Conservation (phyloP, 2,329 filamentous ascomycete species). For the Falciphora oryzae region DNA sequence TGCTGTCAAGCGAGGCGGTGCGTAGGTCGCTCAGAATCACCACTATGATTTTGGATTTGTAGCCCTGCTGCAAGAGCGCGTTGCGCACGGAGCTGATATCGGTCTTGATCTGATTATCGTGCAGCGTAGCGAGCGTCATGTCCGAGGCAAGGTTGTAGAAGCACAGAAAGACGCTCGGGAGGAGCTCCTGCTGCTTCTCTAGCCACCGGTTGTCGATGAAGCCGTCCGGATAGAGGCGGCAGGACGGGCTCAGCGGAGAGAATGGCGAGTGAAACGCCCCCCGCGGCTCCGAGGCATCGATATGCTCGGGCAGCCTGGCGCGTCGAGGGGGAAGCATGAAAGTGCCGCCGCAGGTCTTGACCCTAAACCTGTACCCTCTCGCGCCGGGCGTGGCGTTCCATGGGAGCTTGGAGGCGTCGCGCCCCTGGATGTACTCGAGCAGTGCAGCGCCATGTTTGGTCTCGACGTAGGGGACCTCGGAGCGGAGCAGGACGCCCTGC, state of each 20-base stretch:
- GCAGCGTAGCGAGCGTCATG: conserved; percentile 64
- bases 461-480: conserved; percentile 63
- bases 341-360: conserved; percentile 68
- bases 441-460: conserved; percentile 60
- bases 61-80: conserved; percentile 61
- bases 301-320: conserved; percentile 45
- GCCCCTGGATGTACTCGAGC: conserved; percentile 57
- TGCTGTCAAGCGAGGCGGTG: conserved; percentile 46
- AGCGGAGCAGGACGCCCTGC: conserved; percentile 57
- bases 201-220: conserved; percentile 78
- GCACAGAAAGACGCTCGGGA: conserved; percentile 74
- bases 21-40: conserved; percentile 71
- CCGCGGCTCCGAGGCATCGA: conserved; percentile 40
- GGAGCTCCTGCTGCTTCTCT: conserved; percentile 77
- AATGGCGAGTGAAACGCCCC: conserved; percentile 80
- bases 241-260: conserved; percentile 80
- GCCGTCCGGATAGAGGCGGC: conserved; percentile 82
- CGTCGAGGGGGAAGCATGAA: conserved; percentile 52
- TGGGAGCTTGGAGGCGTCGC: conserved; percentile 58
- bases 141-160: conserved; percentile 76
- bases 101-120: conserved; percentile 81
- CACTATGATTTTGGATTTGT: conserved; percentile 71
- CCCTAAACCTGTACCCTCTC: conserved; percentile 55
- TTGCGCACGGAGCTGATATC: conserved; percentile 76
- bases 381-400: conserved; percentile 57